phyloP scores from a whole-genome alignment of 192 early-diverging fungal species.

The Backusella macrospora region DNA sequence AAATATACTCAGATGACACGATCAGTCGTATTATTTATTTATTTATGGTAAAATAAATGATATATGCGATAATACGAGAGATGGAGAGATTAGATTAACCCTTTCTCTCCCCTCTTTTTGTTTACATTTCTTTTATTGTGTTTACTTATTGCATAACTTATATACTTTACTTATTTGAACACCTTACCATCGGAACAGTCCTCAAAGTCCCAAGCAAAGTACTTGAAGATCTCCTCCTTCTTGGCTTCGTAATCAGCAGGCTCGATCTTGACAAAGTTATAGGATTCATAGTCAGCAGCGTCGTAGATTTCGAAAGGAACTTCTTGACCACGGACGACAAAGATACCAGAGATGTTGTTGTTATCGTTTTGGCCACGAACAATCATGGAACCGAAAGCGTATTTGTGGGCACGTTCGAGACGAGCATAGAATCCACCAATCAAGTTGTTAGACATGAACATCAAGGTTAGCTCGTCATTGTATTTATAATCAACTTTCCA shows the following conservation, averaged over 20 bases:
- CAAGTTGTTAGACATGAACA: constrained; percentile 95
- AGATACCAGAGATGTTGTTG: constrained; percentile 93
- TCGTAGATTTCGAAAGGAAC: constrained; percentile 77
- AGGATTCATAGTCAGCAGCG: constrained; percentile 88
- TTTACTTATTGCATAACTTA: background rate
- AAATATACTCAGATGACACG: background rate
- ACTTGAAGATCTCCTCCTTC: constrained; percentile 51
- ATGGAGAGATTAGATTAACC: constrained; percentile 1
- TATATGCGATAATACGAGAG: background rate
- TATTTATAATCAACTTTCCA: constrained; percentile 96
- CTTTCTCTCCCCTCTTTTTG: background rate
- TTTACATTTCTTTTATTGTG: background rate
- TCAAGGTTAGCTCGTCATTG: constrained; percentile 85
- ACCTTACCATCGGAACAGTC: constrained; percentile 87
- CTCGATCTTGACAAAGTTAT: constrained; percentile 78
- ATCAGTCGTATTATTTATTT: background rate
- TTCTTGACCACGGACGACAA: constrained; percentile 87
- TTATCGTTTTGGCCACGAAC: constrained; percentile 83
- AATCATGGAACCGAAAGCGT: constrained; percentile 88
- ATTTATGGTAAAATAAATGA: background rate
- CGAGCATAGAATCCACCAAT: constrained; percentile 93
- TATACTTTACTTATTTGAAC: constrained; percentile 65
- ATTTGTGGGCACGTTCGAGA: constrained; percentile 91
- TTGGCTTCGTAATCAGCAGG: constrained; percentile 59
- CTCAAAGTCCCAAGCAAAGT: constrained; percentile 83